Evolutionary conservation across 345 rosid genomes (phyloP).

Genomic region (Murraya paniculata): DNA sequence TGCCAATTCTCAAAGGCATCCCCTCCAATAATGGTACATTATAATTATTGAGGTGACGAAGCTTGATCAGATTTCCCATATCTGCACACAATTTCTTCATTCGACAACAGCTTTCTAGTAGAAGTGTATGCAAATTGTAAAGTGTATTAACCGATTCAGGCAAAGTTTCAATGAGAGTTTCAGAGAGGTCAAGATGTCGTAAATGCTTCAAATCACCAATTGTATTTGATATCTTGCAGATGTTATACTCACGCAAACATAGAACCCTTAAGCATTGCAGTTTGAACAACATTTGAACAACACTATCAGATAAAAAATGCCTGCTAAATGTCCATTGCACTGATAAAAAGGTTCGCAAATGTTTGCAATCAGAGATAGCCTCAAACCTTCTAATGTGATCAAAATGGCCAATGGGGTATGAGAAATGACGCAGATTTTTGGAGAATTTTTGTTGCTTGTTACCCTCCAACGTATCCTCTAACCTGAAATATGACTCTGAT

Average conservation of each 20-base stretch:
- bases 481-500: not conserved
- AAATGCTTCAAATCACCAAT: not conserved
- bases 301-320: not conserved
- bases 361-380: not conserved
- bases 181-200: not conserved
- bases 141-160: not conserved
- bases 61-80: not conserved
- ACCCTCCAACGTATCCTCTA: not conserved
- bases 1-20: not conserved
- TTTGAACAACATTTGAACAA: not conserved
- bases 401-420: not conserved
- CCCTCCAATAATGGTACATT: not conserved
- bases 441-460: not conserved
- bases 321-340: not conserved
- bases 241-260: not conserved
- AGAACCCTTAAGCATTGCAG: not conserved
- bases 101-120: not conserved
- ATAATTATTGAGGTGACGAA: not conserved
- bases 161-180: not conserved
- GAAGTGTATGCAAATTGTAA: not conserved
- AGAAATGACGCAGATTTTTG: not conserved
- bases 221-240: not conserved
- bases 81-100: not conserved
- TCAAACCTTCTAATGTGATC: not conserved
- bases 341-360: not conserved